These are phyloP conservation scores for Datisca glomerata DNA, from an alignment of 306 rosid genomes.

Conservation along the genomic window DNA sequence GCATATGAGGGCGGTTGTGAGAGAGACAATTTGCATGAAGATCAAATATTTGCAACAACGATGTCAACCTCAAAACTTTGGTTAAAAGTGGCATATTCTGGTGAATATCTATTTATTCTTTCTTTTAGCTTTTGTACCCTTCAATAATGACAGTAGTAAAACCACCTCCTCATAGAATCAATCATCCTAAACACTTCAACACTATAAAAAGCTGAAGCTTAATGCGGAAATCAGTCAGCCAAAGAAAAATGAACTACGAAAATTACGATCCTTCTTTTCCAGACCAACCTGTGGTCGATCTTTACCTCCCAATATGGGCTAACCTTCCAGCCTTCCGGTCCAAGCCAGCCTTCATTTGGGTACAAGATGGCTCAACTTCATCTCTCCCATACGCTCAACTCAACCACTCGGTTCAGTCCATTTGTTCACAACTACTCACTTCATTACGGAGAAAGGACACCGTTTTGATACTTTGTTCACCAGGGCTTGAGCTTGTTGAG, in stretches of 20 bases:
- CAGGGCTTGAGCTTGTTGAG: constrained; percentile 55
- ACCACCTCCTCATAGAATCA: too few species aligned
- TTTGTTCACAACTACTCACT: constrained; percentile 28
- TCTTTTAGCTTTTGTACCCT: constrained; percentile 12
- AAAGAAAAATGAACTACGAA: constrained; percentile 57
- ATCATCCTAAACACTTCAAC: too few species aligned
- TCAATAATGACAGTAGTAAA: background rate
- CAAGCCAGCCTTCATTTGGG: constrained; percentile 76
- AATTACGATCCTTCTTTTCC: constrained; percentile 74
- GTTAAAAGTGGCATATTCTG: constrained; percentile 33
- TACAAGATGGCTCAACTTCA: constrained; percentile 16
- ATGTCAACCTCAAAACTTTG: background rate
- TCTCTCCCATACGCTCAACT: constrained; percentile 46
- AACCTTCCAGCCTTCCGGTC: constrained; percentile 44
- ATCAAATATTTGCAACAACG: constrained; percentile 1
- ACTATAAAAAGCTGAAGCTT: too few species aligned
- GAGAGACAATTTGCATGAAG: too few species aligned
- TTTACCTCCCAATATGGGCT: constrained; percentile 65
- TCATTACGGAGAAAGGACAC: constrained; percentile 38
- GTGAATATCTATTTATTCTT: constrained; percentile 30
- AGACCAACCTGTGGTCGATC: constrained; percentile 73
- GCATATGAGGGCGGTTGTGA: too few species aligned
- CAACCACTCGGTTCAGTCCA: constrained; percentile 27
- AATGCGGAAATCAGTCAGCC: too few species aligned
- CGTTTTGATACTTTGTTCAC: constrained; percentile 43